These are phyloP conservation scores for Alternaria solani DNA, from an alignment of 2,329 filamentous ascomycete genomes.

Conservation along the genomic window DNA sequence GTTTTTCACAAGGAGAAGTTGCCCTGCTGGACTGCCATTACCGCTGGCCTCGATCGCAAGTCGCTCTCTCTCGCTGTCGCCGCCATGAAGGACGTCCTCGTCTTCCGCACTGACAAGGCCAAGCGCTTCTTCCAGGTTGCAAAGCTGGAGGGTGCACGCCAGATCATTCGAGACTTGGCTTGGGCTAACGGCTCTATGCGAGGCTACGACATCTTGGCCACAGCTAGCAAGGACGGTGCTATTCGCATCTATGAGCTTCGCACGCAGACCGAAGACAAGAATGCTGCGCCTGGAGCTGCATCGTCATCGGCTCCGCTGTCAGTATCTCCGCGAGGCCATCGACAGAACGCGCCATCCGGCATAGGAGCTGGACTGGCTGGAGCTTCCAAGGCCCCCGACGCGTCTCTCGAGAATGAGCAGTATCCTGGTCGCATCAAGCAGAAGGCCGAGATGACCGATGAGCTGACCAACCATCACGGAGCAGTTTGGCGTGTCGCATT, in stretches of 20 bases:
- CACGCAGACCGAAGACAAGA: slow-evolving; percentile 61
- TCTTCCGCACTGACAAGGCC: slow-evolving; percentile 79
- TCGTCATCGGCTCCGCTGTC: slow-evolving; percentile 24
- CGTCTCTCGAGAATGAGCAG: slow-evolving; percentile 63
- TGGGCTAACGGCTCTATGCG: slow-evolving; percentile 93
- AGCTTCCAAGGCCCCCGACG: slow-evolving; percentile 52
- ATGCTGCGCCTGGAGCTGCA: slow-evolving; percentile 31
- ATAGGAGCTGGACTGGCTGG: slow-evolving; percentile 63
- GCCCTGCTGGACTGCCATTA: slow-evolving; percentile 77
- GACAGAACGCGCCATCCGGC: slow-evolving; percentile 56
- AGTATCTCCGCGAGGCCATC: slow-evolving; percentile 35
- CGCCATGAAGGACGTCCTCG: slow-evolving; percentile 80
- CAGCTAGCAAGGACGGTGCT: slow-evolving; percentile 89
- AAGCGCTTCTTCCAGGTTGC: slow-evolving; percentile 87
- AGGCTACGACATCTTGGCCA: slow-evolving; percentile 89
- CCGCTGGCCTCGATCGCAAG: slow-evolving; percentile 82
- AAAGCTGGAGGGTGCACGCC: slow-evolving; percentile 75
- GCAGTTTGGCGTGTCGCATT: slow-evolving; percentile 81
- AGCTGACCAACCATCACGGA: slow-evolving; percentile 71
- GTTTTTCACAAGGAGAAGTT: slow-evolving; percentile 88
- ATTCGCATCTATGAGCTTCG: slow-evolving; percentile 87
- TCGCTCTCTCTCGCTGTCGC: slow-evolving; percentile 84
- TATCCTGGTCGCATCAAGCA: slow-evolving; percentile 73
- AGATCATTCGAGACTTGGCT: slow-evolving; percentile 83
- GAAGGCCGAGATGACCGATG: slow-evolving; percentile 68